Percentiles rank a stretch among this genome's conserved stretches.
phyloP scores from a whole-genome alignment of 2,329 filamentous ascomycete genomes.

The Fusarium redolens region DNA sequence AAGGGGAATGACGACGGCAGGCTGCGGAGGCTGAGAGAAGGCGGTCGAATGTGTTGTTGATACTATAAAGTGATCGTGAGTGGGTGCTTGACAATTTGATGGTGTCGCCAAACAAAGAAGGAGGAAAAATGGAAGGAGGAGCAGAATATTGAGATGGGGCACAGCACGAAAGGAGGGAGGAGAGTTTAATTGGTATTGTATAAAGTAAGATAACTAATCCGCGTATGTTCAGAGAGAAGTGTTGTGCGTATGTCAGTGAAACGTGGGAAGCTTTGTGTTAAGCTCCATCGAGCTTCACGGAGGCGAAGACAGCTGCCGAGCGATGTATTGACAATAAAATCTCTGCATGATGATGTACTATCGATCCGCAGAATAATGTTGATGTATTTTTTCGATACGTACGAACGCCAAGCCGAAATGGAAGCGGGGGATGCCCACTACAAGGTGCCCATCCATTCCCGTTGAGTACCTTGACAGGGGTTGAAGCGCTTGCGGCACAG shows the following conservation, averaged over 20 bases:
- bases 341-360: neutral
- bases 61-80: constrained; percentile 40
- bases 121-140: neutral
- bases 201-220: constrained; percentile 8
- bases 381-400: neutral
- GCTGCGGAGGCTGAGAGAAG: constrained; percentile 39
- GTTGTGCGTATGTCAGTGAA: constrained; percentile 24
- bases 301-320: constrained; percentile 3
- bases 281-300: constrained; percentile 26
- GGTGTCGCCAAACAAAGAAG: constrained; percentile 17
- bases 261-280: constrained; percentile 30
- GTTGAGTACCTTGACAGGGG: constrained; percentile 15
- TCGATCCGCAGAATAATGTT: neutral
- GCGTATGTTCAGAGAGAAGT: constrained; percentile 5
- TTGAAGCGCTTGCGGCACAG: constrained; percentile 32
- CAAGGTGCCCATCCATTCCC: constrained; percentile 22
- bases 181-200: constrained; percentile 8
- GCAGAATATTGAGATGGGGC: neutral
- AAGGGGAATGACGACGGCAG: constrained; percentile 42
- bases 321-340: constrained; percentile 15
- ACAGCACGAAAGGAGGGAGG: neutral
- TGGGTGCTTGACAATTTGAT: constrained; percentile 1
- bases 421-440: constrained; percentile 32
- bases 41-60: constrained; percentile 40
- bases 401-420: constrained; percentile 28